Percentiles rank a stretch among this genome's conserved stretches.
phyloP scores from a whole-genome alignment of 192 early-diverging fungal species.

The Linderina pennispora region DNA sequence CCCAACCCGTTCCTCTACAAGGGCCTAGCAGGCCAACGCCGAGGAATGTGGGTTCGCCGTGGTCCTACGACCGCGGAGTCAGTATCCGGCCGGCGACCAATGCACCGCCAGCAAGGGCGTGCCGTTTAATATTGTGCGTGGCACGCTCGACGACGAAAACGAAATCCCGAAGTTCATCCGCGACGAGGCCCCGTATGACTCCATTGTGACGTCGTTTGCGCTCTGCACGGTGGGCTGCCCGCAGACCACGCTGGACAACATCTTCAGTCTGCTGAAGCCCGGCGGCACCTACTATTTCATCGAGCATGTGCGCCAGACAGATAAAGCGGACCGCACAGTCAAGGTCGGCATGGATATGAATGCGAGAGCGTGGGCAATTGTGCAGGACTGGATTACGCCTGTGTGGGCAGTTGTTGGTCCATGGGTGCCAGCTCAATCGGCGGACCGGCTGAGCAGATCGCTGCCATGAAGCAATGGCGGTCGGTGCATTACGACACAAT shows the following conservation, averaged over 20 bases:
- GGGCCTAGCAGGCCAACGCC: constrained; percentile 20
- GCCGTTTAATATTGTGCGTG: constrained; percentile 36
- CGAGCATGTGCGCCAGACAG: constrained; percentile 40
- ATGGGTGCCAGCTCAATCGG: constrained; percentile 32
- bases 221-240: constrained; percentile 28
- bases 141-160: constrained; percentile 18
- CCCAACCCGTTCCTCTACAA: constrained; percentile 38
- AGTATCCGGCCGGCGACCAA: too few relatives aligned
- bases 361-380: constrained; percentile 22
- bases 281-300: constrained; percentile 29
- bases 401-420: constrained; percentile 22
- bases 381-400: constrained; percentile 28
- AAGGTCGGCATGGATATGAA: constrained; percentile 30
- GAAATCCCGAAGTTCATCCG: constrained; percentile 26
- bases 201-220: constrained; percentile 36
- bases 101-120: too few relatives aligned
- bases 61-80: constrained; percentile 13
- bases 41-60: constrained; percentile 31
- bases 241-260: constrained; percentile 12
- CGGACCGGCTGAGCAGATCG: constrained; percentile 22
- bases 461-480: constrained; percentile 19
- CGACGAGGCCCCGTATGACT: constrained; percentile 34
- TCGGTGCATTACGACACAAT: constrained; percentile 29
- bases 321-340: constrained; percentile 12
- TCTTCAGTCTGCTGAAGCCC: constrained; percentile 18